A percentile compares a stretch with the other conserved stretches of the same genome.
Conservation (phyloP, 2,329 filamentous ascomycete species). For the Paracoccidioides lutzii region DNA sequence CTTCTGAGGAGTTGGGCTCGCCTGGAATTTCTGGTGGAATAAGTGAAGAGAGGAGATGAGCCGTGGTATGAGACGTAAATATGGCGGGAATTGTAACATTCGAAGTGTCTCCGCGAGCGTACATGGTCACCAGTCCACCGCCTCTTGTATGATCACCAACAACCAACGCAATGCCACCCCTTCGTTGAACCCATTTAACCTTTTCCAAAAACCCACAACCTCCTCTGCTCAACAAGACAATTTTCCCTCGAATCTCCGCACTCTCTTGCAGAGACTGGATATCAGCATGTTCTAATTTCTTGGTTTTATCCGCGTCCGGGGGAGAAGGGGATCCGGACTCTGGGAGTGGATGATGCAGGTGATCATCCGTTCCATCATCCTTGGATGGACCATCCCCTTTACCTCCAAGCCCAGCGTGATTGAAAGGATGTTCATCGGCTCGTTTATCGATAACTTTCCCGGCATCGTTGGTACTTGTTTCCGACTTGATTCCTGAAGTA, state of each 20-base stretch:
- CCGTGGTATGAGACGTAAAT: constrained; percentile 90
- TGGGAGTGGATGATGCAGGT: constrained; percentile 52
- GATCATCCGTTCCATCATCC: constrained; percentile 73
- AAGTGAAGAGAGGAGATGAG: constrained; percentile 78
- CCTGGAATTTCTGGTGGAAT: constrained; percentile 51
- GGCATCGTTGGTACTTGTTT: background rate
- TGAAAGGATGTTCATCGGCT: background rate
- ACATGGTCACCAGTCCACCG: constrained; percentile 89
- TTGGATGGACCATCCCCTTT: constrained; percentile 18
- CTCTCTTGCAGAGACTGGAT: constrained; percentile 85
- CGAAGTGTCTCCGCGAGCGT: constrained; percentile 89
- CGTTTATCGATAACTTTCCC: background rate
- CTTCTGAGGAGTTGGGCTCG: constrained; percentile 47
- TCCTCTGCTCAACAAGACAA: constrained; percentile 80
- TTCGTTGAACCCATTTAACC: constrained; percentile 87
- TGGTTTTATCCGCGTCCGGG: constrained; percentile 14
- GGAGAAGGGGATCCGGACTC: constrained; percentile 25
- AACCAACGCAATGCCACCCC: constrained; percentile 79
- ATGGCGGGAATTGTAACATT: constrained; percentile 89
- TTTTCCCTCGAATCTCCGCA: constrained; percentile 84
- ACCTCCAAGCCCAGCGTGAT: background rate
- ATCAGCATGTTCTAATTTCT: constrained; percentile 55
- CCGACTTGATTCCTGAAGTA: background rate
- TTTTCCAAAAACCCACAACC: constrained; percentile 96
- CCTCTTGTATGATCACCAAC: constrained; percentile 88